Evolutionary conservation across 2,329 filamentous ascomycete species (phyloP).

Genomic region (Penicillium aurantiogriseum): DNA sequence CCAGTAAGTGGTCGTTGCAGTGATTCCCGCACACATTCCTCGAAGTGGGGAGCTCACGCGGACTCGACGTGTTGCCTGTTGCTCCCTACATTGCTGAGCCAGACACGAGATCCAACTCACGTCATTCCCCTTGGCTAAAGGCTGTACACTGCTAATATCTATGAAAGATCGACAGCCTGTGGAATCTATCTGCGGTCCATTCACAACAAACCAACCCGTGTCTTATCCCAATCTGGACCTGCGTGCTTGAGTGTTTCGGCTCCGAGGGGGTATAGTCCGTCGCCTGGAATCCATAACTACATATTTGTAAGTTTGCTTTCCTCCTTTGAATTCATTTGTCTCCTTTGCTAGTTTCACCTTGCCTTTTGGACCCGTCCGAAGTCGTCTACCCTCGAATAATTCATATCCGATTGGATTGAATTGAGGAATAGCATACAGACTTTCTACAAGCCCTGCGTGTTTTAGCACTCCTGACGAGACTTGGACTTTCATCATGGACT

Average conservation of each 20-base stretch:
- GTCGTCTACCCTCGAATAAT: slow-evolving; percentile 5
- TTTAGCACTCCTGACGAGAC: not conserved
- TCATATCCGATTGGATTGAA: slow-evolving; percentile 9
- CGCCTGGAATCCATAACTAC: slow-evolving; percentile 13
- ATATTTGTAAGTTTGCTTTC: slow-evolving; percentile 19
- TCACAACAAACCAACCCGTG: slow-evolving; percentile 17
- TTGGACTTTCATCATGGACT: slow-evolving; percentile 18
- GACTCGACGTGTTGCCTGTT: slow-evolving; percentile 6
- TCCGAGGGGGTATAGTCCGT: not conserved
- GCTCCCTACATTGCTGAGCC: slow-evolving; percentile 25
- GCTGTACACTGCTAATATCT: slow-evolving; percentile 4
- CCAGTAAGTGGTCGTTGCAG: not conserved
- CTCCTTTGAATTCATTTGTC: not conserved
- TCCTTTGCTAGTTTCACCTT: slow-evolving; percentile 1
- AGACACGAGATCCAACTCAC: slow-evolving; percentile 1
- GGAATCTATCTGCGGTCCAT: slow-evolving; percentile 17
- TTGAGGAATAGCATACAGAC: slow-evolving; percentile 6
- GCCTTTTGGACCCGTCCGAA: not conserved
- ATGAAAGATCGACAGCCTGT: slow-evolving; percentile 18
- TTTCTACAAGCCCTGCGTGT: not conserved
- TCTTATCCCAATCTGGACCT: slow-evolving; percentile 7
- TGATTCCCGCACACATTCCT: slow-evolving; percentile 21
- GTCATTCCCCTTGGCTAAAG: not conserved
- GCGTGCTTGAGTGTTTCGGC: not conserved
- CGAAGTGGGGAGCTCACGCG: slow-evolving; percentile 12